A percentile compares a stretch with the other conserved stretches of the same genome.
phyloP scores from a whole-genome alignment of 176 grass and related monocot genomes.

The Urochloa ruziziensis region DNA sequence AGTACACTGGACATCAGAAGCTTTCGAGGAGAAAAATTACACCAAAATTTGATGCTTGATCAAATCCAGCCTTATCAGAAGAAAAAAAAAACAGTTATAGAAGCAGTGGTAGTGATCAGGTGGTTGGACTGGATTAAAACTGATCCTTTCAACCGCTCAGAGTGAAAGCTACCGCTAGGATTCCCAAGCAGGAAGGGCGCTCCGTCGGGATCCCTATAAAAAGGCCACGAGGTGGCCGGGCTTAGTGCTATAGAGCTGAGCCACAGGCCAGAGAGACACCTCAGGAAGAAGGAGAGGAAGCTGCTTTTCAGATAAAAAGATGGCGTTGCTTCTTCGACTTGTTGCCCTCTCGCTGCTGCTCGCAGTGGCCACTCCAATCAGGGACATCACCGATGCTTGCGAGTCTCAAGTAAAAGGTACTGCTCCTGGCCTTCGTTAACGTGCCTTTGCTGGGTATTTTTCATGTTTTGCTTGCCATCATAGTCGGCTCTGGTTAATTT shows the following conservation, averaged over 20 bases:
- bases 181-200: slow-evolving; percentile 4
- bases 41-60: too few species aligned
- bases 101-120: slow-evolving; percentile 11
- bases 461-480: background rate
- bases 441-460: background rate
- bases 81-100: background rate
- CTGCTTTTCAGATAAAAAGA: slow-evolving; percentile 33
- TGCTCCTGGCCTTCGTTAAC: background rate
- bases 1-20: background rate
- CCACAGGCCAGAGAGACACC: background rate
- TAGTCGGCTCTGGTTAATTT: background rate
- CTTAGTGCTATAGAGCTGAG: slow-evolving; percentile 2
- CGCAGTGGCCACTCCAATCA: slow-evolving; percentile 42
- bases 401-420: slow-evolving; percentile 46
- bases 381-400: slow-evolving; percentile 50
- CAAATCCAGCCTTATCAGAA: background rate
- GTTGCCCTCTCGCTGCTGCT: slow-evolving; percentile 50
- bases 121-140: slow-evolving; percentile 35
- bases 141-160: background rate
- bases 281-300: background rate
- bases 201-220: slow-evolving; percentile 42
- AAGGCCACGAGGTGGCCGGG: background rate
- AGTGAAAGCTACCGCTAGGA: slow-evolving; percentile 42
- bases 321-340: slow-evolving; percentile 35
- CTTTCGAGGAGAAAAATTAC: slow-evolving; percentile 8